A percentile compares a stretch with the other conserved stretches of the same genome.
Evolutionary conservation across 176 grass and related monocot genomes (phyloP).

Genomic region (Hordeum vulgare): DNA sequence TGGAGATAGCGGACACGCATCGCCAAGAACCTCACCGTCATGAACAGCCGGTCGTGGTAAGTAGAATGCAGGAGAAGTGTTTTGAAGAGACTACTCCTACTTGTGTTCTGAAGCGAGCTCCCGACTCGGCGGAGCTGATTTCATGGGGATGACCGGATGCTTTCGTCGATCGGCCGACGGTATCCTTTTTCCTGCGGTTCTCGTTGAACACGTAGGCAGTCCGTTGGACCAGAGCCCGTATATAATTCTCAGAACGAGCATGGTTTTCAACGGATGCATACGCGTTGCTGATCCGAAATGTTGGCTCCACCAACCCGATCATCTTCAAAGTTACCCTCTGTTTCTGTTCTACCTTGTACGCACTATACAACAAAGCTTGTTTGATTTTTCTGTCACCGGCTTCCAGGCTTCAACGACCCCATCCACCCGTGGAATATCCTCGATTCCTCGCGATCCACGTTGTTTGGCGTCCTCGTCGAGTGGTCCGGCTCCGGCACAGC

Average conservation of each 20-base stretch:
- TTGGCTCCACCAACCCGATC: background rate
- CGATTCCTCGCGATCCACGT: background rate
- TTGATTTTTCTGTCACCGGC: background rate
- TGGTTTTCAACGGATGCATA: background rate
- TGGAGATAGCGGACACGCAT: too few relatives aligned
- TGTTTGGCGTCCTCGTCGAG: background rate
- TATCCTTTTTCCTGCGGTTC: too few relatives aligned
- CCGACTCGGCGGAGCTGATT: too few relatives aligned
- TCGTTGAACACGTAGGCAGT: background rate
- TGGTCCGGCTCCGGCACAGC: background rate
- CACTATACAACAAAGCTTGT: background rate
- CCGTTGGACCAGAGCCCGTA: background rate
- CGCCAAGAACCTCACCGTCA: background rate
- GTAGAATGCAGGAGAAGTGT: background rate
- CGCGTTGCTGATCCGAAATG: background rate
- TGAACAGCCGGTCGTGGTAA: background rate
- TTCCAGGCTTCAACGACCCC: background rate
- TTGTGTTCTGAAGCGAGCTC: too few relatives aligned
- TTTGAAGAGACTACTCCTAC: too few relatives aligned
- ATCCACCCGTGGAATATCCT: background rate
- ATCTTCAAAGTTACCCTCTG: background rate
- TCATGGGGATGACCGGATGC: too few relatives aligned
- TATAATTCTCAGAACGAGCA: background rate
- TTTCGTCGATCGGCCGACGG: too few relatives aligned
- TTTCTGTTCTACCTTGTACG: too few relatives aligned